Base-by-base conservation (phyloP, 805 yeast genomes). In the Blastobotrys americana region DNA sequence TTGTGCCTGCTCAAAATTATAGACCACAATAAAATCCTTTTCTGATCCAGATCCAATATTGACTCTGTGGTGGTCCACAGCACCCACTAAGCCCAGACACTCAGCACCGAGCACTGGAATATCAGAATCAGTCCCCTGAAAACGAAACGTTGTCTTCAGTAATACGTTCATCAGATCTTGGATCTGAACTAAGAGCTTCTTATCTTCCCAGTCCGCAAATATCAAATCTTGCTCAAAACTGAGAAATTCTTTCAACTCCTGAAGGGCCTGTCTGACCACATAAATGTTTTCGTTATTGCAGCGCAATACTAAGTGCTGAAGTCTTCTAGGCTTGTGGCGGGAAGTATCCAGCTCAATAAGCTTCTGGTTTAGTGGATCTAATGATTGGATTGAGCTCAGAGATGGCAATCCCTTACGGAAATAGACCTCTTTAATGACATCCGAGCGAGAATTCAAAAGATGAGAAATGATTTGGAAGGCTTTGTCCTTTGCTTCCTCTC, bases 1-100 rank as follows among this genome's bases (percentile, higher is more conserved):
- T 3, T 59, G 61, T 20, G 68, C 70, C 38, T 77, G 79, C 27
- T 69, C 74, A 56, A 90, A 79, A 55, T 84, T 84, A 37, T 75
- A 72, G 0, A 81, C 69, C 3, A 82, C 64, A 2, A 82, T 66
- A 2, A 72, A 60, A 21, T 72, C 71, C 27, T 68, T 61, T 43
- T 72, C 63, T 15, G 68, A 56, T 21, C 63, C 66, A 8, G 31
- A 25, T 8, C 31, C 31, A 39, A 63, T 55, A 43, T 73, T 74
- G 47, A 80, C 73, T 48, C 73, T 72, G 39, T 79, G 74, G 3
- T 80, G 66, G 57, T 87, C 96, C 8, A 84, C 57, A 0, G 87
- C 77, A 0, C 97, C 97, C 35, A 93, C 70, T 19, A 78, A 62
- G 1, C 95, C 81, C 6, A 93, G 66, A 25, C 87, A 84, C 42